Evolutionary conservation across 192 early-diverging fungal species (phyloP).

Genomic region (Irineochytrium annulatum): DNA sequence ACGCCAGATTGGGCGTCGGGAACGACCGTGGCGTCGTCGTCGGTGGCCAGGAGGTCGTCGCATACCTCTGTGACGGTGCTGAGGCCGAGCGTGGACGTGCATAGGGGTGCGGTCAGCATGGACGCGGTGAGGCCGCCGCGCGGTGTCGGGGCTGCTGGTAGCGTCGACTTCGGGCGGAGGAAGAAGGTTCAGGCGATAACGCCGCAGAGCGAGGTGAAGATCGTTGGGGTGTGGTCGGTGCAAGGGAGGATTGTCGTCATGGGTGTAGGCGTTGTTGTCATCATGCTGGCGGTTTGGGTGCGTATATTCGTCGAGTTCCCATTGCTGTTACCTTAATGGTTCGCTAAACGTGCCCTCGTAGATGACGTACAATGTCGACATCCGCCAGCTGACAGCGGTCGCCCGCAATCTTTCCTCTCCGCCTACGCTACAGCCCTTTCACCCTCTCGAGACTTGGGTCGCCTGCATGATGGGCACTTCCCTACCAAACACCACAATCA

Average conservation of each 20-base stretch:
- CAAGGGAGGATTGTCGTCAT: constrained; percentile 1
- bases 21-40: too few species aligned
- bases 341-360: too few species aligned
- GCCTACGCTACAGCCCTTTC: background rate
- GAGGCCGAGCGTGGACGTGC: too few species aligned
- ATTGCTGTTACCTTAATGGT: background rate
- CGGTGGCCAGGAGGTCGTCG: too few species aligned
- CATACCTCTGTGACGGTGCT: too few species aligned
- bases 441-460: background rate
- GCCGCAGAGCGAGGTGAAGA: background rate
- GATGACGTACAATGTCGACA: too few species aligned
- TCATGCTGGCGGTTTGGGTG: background rate
- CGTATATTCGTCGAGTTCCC: background rate
- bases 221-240: background rate
- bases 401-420: background rate
- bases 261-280: background rate
- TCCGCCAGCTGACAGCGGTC: background rate
- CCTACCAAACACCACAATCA: too few species aligned
- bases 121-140: background rate
- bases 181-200: too few species aligned
- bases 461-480: background rate
- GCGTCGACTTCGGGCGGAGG: too few species aligned
- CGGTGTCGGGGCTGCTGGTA: too few species aligned
- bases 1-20: too few species aligned
- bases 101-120: too few species aligned